phyloP scores from a whole-genome alignment of 2,329 filamentous ascomycete genomes.

The Scedosporium aurantiacum region DNA sequence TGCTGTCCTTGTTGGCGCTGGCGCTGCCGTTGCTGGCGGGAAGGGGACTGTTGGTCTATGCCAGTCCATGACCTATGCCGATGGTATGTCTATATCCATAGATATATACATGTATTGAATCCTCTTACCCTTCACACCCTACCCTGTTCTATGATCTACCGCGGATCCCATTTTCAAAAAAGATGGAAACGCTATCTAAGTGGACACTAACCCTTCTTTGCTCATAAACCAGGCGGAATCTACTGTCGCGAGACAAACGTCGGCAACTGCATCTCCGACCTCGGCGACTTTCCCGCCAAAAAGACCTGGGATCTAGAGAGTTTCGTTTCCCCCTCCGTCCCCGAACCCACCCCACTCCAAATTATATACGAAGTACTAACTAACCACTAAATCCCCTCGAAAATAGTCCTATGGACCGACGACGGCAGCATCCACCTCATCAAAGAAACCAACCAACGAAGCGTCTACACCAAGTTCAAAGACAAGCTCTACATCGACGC shows the following conservation, averaged over 20 bases:
- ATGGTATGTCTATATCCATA: not conserved
- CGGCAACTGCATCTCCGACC: not conserved
- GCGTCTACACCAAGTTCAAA: constrained; percentile 2
- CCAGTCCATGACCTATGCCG: not conserved
- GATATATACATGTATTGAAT: too few relatives aligned
- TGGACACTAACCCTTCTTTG: too few relatives aligned
- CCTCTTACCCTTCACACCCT: not conserved
- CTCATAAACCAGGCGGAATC: not conserved
- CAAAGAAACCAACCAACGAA: not conserved
- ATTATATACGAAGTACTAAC: not conserved
- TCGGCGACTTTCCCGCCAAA: constrained; percentile 6
- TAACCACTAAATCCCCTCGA: not conserved
- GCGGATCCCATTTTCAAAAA: not conserved
- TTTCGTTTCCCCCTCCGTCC: not conserved
- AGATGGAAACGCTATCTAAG: not conserved
- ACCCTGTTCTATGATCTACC: not conserved
- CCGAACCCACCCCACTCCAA: not conserved
- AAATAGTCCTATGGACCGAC: constrained; percentile 3
- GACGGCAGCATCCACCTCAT: constrained; percentile 1
- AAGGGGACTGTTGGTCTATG: not conserved
- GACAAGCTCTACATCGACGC: constrained; percentile 7
- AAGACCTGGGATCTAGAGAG: not conserved
- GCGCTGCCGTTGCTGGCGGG: not conserved
- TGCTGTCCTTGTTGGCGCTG: not conserved
- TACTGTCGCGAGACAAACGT: constrained; percentile 2